Percentiles rank a stretch among this genome's conserved stretches.
Evolutionary conservation across 768 basidiomycete species (phyloP).

Genomic region (Hysterangium stoloniferum): DNA sequence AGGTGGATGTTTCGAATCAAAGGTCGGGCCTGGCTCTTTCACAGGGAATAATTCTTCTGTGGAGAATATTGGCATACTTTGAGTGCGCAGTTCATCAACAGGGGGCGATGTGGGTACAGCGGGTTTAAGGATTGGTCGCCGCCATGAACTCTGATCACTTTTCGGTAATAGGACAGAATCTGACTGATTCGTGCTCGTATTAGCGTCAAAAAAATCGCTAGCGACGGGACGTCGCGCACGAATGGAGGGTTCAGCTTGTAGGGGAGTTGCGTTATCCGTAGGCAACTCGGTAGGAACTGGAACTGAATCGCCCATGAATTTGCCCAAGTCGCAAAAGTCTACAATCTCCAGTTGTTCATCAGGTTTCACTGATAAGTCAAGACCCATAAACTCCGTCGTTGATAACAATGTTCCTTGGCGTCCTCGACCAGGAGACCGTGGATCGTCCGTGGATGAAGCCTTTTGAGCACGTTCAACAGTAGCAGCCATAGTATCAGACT

Average conservation of each 20-base stretch:
- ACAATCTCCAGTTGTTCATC: slow-evolving; percentile 71
- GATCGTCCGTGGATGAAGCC: slow-evolving; percentile 19
- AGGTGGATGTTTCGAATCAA: neutral
- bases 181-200: neutral
- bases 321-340: slow-evolving; percentile 71
- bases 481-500: slow-evolving; percentile 15
- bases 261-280: slow-evolving; percentile 24
- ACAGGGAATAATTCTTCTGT: neutral
- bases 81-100: slow-evolving; percentile 1
- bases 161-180: slow-evolving; percentile 23
- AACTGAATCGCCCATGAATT: slow-evolving; percentile 44
- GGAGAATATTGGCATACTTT: slow-evolving; percentile 9
- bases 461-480: neutral
- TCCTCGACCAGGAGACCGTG: slow-evolving; percentile 24
- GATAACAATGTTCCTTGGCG: slow-evolving; percentile 27
- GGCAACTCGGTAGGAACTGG: slow-evolving; percentile 19
- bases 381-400: slow-evolving; percentile 26
- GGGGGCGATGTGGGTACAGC: neutral
- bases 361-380: slow-evolving; percentile 34
- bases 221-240: slow-evolving; percentile 36
- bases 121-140: slow-evolving; percentile 21
- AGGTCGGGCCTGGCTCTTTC: neutral
- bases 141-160: slow-evolving; percentile 37
- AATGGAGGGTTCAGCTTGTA: slow-evolving; percentile 16
- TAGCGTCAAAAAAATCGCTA: slow-evolving; percentile 67